Conservation (phyloP, 306 rosid species). For the cucumber (Cucumis sativus) region DNA sequence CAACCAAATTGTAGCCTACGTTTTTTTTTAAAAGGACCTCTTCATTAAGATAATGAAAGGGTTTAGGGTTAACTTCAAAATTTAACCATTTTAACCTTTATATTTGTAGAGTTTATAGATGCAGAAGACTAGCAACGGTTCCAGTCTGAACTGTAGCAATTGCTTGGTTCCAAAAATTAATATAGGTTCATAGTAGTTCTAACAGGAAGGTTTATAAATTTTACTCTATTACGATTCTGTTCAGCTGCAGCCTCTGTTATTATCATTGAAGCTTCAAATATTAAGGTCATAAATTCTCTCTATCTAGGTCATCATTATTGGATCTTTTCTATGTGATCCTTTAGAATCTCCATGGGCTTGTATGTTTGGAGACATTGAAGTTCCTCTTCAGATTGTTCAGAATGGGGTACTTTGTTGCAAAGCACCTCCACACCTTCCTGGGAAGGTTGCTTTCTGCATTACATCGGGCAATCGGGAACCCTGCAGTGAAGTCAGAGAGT, state of each 20-base stretch:
- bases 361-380: slow-evolving; percentile 83
- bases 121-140: neutral
- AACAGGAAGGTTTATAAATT: neutral
- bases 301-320: slow-evolving; percentile 66
- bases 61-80: neutral
- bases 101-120: neutral
- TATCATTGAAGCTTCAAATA: slow-evolving; percentile 6
- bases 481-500: slow-evolving; percentile 88
- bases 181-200: neutral
- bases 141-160: neutral
- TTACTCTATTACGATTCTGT: neutral
- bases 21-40: too few species aligned
- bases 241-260: slow-evolving; percentile 8
- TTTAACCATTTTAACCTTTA: neutral
- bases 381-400: slow-evolving; percentile 72
- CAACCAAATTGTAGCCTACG: neutral
- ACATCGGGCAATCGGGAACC: slow-evolving; percentile 68
- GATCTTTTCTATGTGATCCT: slow-evolving; percentile 67
- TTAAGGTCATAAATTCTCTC: slow-evolving; percentile 16
- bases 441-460: slow-evolving; percentile 69
- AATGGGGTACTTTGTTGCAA: slow-evolving; percentile 66
- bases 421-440: slow-evolving; percentile 61
- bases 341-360: slow-evolving; percentile 66
- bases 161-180: neutral
- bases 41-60: too few species aligned